These are phyloP conservation scores for Tetrapisispora iriomotensis DNA, from an alignment of 805 yeast species.

Conservation along the genomic window DNA sequence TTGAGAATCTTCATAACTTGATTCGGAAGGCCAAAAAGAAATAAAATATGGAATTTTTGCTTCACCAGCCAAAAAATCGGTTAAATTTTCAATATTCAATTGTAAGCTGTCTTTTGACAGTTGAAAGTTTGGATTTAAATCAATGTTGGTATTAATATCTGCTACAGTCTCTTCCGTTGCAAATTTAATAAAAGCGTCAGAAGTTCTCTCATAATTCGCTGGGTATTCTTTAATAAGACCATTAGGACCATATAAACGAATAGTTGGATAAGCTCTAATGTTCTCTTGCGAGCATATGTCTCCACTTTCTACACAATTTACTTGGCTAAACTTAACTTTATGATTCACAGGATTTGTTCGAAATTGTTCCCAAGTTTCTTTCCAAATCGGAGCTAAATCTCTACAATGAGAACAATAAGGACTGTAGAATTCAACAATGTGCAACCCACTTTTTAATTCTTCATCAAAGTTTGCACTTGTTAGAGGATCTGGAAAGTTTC, in stretches of 20 bases:
- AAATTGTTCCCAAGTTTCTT: slow-evolving; percentile 45
- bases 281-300: slow-evolving; percentile 70
- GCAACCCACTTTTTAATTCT: slow-evolving; percentile 42
- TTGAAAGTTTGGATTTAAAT: slow-evolving; percentile 5
- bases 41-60: slow-evolving; percentile 44
- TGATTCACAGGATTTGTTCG: slow-evolving; percentile 35
- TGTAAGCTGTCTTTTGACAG: slow-evolving; percentile 21
- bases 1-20: slow-evolving; percentile 17
- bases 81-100: slow-evolving; percentile 34
- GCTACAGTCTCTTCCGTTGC: slow-evolving; percentile 43
- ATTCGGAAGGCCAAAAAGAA: slow-evolving; percentile 55
- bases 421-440: slow-evolving; percentile 80
- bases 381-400: slow-evolving; percentile 76
- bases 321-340: slow-evolving; percentile 53
- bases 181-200: slow-evolving; percentile 42
- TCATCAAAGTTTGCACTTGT: slow-evolving; percentile 38
- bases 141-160: slow-evolving; percentile 20
- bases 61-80: slow-evolving; percentile 42
- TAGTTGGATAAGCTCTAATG: slow-evolving; percentile 56
- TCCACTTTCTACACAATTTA: slow-evolving; percentile 78
- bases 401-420: slow-evolving; percentile 85
- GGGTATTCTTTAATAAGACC: slow-evolving; percentile 43
- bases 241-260: slow-evolving; percentile 58
- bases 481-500: slow-evolving; percentile 1
- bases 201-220: slow-evolving; percentile 34